Evolutionary conservation across 345 rosid species (phyloP), one percentile per base, ranked within the genome.

Genomic region (Lepidium didymum): DNA sequence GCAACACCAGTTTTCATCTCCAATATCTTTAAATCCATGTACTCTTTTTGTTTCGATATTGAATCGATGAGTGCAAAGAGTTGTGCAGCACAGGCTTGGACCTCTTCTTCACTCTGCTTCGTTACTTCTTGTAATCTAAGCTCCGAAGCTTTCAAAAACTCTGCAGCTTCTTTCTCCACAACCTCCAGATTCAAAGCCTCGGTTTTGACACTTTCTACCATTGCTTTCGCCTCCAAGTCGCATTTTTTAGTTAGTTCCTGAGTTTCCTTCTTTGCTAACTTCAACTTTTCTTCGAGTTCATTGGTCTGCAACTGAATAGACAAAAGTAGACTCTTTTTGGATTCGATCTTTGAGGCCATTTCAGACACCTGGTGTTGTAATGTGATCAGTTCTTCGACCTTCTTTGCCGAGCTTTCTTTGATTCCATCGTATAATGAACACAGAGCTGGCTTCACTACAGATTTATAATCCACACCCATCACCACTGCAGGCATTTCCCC

Each of bases 401-500:
- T 90, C 56, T 23, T 80, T 79, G 69, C 53, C 37, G 84, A 82
- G 73, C 77, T 77, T 76, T 64, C 83, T 70, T 86, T 93, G 50
- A 80, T 68, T 0, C 76, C 83, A 16, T 84, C 83, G 4, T 78
- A 69, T 44, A 75, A 70, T 21, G 83, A 81, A 67, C 77, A 78
- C 9, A 93, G 83, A 50, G 80, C 86, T 34, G 82, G 88, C 82
- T 87, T 90, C 41, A 90, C 73, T 19, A 69, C 66, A 23, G 81
- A 75, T 67, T 87, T 93, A 73, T 88, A 83, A 67, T 88, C 97
- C 55, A 90, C 62, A 34, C 98, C 97, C 88, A 88, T 81, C 36
- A 93, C 86, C 73, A 87, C 88, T 62, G 79, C 77, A 65, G 86
- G 84, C 7, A 77, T 70, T 59, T 83, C 70, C 10, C 92, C 98